These are phyloP conservation scores for Talaromyces sp. DNA, from an alignment of 2,329 filamentous ascomycete species.

Conservation along the genomic window DNA sequence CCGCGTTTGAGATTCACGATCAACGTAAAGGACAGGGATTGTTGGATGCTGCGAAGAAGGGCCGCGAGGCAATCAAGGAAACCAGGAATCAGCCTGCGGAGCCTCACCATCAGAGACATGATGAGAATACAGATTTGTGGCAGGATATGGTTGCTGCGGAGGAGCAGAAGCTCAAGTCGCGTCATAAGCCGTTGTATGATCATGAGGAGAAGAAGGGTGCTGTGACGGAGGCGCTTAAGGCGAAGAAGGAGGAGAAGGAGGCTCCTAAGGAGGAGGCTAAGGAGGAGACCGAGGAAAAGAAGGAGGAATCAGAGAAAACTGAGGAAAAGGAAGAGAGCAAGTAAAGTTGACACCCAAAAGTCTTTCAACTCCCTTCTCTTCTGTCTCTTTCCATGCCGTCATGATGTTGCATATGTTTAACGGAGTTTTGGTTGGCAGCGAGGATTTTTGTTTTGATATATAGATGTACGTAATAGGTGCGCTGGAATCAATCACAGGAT, in stretches of 20 bases:
- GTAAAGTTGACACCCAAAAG: background rate
- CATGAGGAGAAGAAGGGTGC: conserved; percentile 27
- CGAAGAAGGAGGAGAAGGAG: conserved; percentile 23
- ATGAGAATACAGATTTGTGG: conserved; percentile 83
- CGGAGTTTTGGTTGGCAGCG: conserved; percentile 4
- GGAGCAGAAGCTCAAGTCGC: conserved; percentile 46
- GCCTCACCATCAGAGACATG: conserved; percentile 83
- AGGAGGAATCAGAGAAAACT: no score
- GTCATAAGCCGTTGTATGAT: conserved; percentile 39
- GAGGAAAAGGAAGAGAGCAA: conserved; percentile 29
- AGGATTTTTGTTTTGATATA: background rate
- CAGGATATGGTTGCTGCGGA: conserved; percentile 56
- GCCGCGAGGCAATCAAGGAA: conserved; percentile 69
- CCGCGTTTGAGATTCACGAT: conserved; percentile 79
- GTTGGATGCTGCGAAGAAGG: conserved; percentile 62
- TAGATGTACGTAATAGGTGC: background rate
- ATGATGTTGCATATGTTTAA: conserved; percentile 1
- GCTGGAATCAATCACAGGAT: background rate
- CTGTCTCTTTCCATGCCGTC: background rate
- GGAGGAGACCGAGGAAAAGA: conserved; percentile 14
- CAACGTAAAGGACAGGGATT: conserved; percentile 64
- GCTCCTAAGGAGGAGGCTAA: conserved; percentile 19
- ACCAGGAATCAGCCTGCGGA: conserved; percentile 60
- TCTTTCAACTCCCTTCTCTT: background rate
- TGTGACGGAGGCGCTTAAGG: conserved; percentile 22